A percentile compares a stretch with the other conserved stretches of the same genome.
phyloP scores from a whole-genome alignment of 179 eudicot species.

The Kewa caespitosa region DNA sequence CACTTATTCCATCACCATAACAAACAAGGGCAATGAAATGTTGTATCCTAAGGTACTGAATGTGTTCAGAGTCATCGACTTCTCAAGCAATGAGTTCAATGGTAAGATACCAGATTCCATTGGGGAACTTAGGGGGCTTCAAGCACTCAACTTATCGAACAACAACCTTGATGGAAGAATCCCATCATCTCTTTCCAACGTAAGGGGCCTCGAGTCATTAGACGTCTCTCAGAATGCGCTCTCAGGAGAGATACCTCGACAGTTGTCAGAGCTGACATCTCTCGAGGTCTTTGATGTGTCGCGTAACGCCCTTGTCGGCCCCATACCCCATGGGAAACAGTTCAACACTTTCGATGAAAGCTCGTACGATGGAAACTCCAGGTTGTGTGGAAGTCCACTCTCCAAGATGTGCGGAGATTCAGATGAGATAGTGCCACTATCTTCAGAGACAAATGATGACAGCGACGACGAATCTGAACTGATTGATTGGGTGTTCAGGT shows the following conservation, averaged over 20 bases:
- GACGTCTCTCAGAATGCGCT: slow-evolving; percentile 36
- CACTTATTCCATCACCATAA: slow-evolving; percentile 9
- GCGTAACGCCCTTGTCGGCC: slow-evolving; percentile 31
- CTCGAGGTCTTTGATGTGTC: slow-evolving; percentile 38
- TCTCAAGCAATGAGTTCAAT: slow-evolving; percentile 38
- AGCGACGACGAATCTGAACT: slow-evolving; percentile 2
- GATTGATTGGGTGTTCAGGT: slow-evolving; percentile 31
- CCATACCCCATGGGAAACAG: slow-evolving; percentile 33
- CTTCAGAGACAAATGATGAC: not conserved
- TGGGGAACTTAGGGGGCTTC: slow-evolving; percentile 26
- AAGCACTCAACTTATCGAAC: slow-evolving; percentile 33
- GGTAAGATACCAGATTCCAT: slow-evolving; percentile 32
- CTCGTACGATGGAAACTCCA: slow-evolving; percentile 30
- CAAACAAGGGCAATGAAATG: slow-evolving; percentile 30
- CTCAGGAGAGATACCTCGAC: slow-evolving; percentile 25
- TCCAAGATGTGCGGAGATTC: slow-evolving; percentile 23
- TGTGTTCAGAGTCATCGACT: slow-evolving; percentile 27
- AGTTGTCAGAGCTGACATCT: slow-evolving; percentile 17
- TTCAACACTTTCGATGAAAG: slow-evolving; percentile 24
- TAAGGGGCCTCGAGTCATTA: slow-evolving; percentile 32
- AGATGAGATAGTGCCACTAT: not conserved
- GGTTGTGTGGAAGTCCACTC: slow-evolving; percentile 35
- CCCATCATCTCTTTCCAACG: slow-evolving; percentile 24
- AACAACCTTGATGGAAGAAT: slow-evolving; percentile 30
- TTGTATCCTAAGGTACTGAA: slow-evolving; percentile 2